Evolutionary conservation across 2,329 filamentous ascomycete genomes (phyloP), one percentile per base, ranked within the genome.

Genomic region (Ophiognomonia clavigignenti-juglandacearum): DNA sequence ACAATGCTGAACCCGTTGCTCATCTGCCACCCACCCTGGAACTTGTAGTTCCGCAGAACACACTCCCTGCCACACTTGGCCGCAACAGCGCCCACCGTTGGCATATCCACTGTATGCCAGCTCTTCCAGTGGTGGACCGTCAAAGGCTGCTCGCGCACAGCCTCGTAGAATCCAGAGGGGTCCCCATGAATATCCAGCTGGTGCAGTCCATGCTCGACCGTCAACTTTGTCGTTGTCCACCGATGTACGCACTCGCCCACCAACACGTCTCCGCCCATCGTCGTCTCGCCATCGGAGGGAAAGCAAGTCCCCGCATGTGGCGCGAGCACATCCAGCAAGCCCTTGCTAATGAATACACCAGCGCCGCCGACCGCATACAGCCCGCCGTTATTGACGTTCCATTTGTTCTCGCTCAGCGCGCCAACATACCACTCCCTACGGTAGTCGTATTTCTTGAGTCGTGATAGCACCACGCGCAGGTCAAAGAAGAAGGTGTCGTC

Each of bases 401-500:
- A 58, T 29, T 67, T 59, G 48, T 66, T 65, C 53, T 72, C 69
- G 6, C 67, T 68, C 20, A 71, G 47, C 22, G 64, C 62, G 16
- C 69, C 69, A 22, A 72, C 57, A 50, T 72, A 72, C 53, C 64
- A 59, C 24, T 63, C 59, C 38, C 65, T 52, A 1, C 59, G 57
- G 39, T 66, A 53, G 48, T 71, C 65, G 53, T 70, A 70, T 29
- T 61, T 53, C 16, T 47, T 53, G 14, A 71, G 57, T 35, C 64
- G 63, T 16, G 62, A 55, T 13, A 68, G 56, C 8, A 72, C 51
- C 9, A 57, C 58, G 10, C 61, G 27, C 58, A 72, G 67, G 27
- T 66, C 68, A 14, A 61, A 55, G 58, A 71, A 72, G 51, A 72
- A 71, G 1, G 69, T 72, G 46, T 72, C 69, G 45, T 72, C 69